phyloP scores from a whole-genome alignment of 495 filamentous ascomycete genomes.

The Rhizodiscina lignyota region DNA sequence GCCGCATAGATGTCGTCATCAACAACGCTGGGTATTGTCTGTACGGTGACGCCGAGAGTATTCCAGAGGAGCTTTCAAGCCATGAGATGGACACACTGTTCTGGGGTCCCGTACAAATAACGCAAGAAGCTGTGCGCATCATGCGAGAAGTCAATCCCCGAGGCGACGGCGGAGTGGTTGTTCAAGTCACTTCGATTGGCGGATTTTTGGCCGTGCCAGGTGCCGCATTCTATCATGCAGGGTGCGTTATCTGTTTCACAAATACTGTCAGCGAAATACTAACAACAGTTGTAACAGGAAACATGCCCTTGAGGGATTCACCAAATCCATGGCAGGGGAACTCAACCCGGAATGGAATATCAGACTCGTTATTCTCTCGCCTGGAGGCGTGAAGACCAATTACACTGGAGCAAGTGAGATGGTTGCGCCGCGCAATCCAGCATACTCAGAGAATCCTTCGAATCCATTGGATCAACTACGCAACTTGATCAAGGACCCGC shows the following conservation, averaged over 20 bases:
- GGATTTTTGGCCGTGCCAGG: slow-evolving; percentile 30
- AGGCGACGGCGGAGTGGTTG: slow-evolving; percentile 32
- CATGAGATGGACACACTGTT: no score
- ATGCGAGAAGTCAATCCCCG: no score
- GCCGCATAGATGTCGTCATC: slow-evolving; percentile 35
- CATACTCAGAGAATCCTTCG: no score
- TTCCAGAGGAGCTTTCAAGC: no score
- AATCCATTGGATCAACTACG: no score
- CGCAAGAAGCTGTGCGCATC: no score
- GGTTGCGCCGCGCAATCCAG: no score
- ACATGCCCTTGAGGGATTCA: slow-evolving; percentile 39
- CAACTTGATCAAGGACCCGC: no score
- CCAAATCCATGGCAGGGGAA: slow-evolving; percentile 34
- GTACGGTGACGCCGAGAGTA: no score
- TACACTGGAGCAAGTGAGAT: no score
- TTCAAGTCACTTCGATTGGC: slow-evolving; percentile 37
- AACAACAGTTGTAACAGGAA: no score
- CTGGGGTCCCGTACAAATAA: no score
- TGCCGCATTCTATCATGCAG: slow-evolving; percentile 35
- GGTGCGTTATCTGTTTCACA: slow-evolving; percentile 18
- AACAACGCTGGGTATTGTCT: slow-evolving; percentile 48
- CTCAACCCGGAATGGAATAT: slow-evolving; percentile 34
- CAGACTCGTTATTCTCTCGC: slow-evolving; percentile 31
- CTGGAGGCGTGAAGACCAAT: slow-evolving; percentile 31
- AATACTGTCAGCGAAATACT: slow-evolving; percentile 27